These are phyloP conservation scores for Erythrobasidium hasegawianum DNA, from an alignment of 1,284 basidiomycete species.

Conservation along the genomic window DNA sequence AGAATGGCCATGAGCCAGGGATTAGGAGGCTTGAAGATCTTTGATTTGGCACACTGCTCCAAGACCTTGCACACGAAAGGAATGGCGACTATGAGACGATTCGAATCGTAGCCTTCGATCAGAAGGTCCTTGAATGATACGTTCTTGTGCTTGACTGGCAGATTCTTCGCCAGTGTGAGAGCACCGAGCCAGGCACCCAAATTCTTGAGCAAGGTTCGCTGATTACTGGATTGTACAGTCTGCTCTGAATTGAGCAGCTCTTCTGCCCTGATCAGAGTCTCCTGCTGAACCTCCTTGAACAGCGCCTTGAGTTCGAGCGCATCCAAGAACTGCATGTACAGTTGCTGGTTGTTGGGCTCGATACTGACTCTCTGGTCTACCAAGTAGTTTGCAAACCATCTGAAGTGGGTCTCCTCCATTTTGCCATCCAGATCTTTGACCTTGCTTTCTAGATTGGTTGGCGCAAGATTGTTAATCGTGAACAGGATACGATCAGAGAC, in stretches of 20 bases:
- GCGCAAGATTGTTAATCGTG: conserved; percentile 96
- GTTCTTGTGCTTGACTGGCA: conserved; percentile 88
- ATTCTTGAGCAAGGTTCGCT: conserved; percentile 87
- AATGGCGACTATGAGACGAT: conserved; percentile 87
- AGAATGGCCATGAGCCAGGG: conserved; percentile 98
- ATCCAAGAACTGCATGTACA: conserved; percentile 91
- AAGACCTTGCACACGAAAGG: conserved; percentile 98
- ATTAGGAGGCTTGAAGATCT: conserved; percentile 91
- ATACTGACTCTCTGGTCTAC: conserved; percentile 93
- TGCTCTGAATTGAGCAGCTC: conserved; percentile 86
- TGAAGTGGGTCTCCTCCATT: conserved; percentile 74
- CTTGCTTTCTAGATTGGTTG: conserved; percentile 86
- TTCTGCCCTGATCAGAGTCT: conserved; percentile 85
- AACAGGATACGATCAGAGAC: conserved; percentile 92
- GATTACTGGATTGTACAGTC: conserved; percentile 76
- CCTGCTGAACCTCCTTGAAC: conserved; percentile 77
- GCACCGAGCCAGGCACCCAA: conserved; percentile 92
- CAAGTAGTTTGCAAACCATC: conserved; percentile 97
- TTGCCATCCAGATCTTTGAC: conserved; percentile 73
- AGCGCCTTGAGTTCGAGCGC: conserved; percentile 64
- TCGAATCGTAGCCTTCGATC: conserved; percentile 89
- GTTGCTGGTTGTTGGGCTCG: conserved; percentile 93
- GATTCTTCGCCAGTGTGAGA: conserved; percentile 85
- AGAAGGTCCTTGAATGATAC: conserved; percentile 95
- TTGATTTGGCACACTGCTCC: conserved; percentile 81